Base-by-base conservation (phyloP, 225 moss, liverwort and hornwort genomes). In the Pseudoscleropodium purum region DNA sequence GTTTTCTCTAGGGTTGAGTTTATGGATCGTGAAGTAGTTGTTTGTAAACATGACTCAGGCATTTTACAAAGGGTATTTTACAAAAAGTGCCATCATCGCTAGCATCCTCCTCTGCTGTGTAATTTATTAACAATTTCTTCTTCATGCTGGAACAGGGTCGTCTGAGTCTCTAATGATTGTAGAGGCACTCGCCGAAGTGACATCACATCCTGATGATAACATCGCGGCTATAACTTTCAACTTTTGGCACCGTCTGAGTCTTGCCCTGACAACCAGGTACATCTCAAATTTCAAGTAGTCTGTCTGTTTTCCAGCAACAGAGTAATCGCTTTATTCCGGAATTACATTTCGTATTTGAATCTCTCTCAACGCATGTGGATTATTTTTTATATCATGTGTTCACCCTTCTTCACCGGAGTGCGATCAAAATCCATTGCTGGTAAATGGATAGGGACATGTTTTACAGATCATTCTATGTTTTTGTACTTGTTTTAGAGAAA, bases 101-200 rank as follows among this genome's bases (percentile, higher is more conserved):
- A n/a, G 78, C n/a, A 68, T 72, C 77, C 41, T 85, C 57, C 56
- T 68, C 15, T 82, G 37, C 54, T 84, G 11, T 84, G 47, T 59
- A 70, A 61, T 90, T 88, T 85, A 52, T 73, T 74, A 69, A 79
- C 45, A 62, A 54, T 67, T 29, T 83, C 15, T 56, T 85, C 51
- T 45, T 52, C 67, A 27, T 85, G 57, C 63, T 62, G 70, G 83
- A 82, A 84, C 86, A 91, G 94, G 94, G 52, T 94, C 90, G n/a
- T 87, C 85, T 72, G 96, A 97, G 90, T 94, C 99, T 43, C 90
- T 97, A 37, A 94, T 99, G 96, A 97, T 99, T 82, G 97, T 99
- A 29, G 97, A 99, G 85, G 97, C 97, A 79, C 95, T 99, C 20
- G 96, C 96, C 65, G 96, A 96, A 94, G 99, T 99, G 81, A 99